A percentile compares a stretch with the other conserved stretches of the same genome.
These are phyloP conservation scores for Aspergillus sp. DNA, from an alignment of 2,329 filamentous ascomycete genomes.

Conservation along the genomic window DNA sequence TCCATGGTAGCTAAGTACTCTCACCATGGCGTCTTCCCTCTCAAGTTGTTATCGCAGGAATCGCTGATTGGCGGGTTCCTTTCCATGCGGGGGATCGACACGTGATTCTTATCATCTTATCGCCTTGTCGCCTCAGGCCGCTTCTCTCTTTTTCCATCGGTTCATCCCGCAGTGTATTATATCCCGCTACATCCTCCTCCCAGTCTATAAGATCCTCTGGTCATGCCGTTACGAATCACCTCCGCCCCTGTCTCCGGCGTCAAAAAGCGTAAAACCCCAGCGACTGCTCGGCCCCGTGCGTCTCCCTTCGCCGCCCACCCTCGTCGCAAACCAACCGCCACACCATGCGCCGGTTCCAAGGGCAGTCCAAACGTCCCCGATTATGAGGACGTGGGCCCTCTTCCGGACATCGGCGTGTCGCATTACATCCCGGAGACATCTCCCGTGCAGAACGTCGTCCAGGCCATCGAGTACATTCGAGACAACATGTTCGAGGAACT, in stretches of 20 bases:
- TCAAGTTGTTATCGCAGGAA: not conserved
- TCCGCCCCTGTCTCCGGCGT: slow-evolving; percentile 49
- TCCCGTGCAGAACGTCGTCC: slow-evolving; percentile 48
- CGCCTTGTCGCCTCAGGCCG: not conserved
- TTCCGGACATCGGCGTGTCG: slow-evolving; percentile 54
- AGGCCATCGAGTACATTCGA: slow-evolving; percentile 55
- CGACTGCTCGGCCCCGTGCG: slow-evolving; percentile 26
- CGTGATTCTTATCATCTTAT: not conserved
- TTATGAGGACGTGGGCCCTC: slow-evolving; percentile 34
- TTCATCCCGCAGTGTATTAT: not conserved
- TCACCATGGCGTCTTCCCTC: too few relatives aligned
- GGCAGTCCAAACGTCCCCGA: slow-evolving; percentile 18
- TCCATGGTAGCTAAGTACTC: too few relatives aligned
- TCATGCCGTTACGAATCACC: slow-evolving; percentile 49
- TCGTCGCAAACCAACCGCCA: slow-evolving; percentile 39
- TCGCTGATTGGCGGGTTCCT: not conserved
- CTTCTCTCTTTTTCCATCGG: not conserved
- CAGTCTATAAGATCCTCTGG: slow-evolving; percentile 1
- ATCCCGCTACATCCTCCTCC: not conserved
- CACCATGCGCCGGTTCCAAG: slow-evolving; percentile 24
- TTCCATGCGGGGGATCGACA: not conserved
- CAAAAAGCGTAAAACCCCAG: slow-evolving; percentile 36
- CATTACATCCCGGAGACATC: slow-evolving; percentile 49
- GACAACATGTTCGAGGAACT: slow-evolving; percentile 56
- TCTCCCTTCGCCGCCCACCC: slow-evolving; percentile 43